Evolutionary conservation across 1,139 yeast genomes (phyloP).

Genomic region (Nakaseomyces glabratus): DNA sequence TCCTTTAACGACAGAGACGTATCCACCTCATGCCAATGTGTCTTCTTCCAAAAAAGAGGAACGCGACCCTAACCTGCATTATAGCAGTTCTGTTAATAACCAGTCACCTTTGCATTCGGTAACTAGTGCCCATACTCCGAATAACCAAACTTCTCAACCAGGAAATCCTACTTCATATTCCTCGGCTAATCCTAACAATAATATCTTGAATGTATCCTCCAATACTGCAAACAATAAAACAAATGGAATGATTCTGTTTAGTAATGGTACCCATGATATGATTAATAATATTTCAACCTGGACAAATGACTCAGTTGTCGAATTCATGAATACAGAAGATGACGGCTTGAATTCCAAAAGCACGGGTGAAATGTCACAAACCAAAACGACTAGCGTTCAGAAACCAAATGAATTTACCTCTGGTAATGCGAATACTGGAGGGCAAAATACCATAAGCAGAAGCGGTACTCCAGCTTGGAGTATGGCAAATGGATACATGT

Average conservation of each 20-base stretch:
- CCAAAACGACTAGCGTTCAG: constrained; percentile 1
- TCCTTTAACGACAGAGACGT: background rate
- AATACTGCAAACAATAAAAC: background rate
- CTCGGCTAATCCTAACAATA: background rate
- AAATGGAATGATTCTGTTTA: constrained; percentile 31
- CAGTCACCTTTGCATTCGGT: constrained; percentile 5
- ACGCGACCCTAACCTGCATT: background rate
- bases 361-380: constrained; percentile 4
- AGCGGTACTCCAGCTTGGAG: constrained; percentile 4
- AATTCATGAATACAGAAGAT: constrained; percentile 14
- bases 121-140: constrained; percentile 2
- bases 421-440: no score
- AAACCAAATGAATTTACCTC: background rate
- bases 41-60: background rate
- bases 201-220: background rate
- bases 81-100: background rate
- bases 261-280: constrained; percentile 49
- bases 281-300: constrained; percentile 53
- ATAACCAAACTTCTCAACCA: background rate
- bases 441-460: background rate
- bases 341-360: constrained; percentile 1
- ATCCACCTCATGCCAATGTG: no score
- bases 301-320: constrained; percentile 34
- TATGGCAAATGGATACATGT: constrained; percentile 4
- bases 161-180: no score